Base-by-base conservation (phyloP, 192 early-diverging fungal species). In the Coemansia sp. region DNA sequence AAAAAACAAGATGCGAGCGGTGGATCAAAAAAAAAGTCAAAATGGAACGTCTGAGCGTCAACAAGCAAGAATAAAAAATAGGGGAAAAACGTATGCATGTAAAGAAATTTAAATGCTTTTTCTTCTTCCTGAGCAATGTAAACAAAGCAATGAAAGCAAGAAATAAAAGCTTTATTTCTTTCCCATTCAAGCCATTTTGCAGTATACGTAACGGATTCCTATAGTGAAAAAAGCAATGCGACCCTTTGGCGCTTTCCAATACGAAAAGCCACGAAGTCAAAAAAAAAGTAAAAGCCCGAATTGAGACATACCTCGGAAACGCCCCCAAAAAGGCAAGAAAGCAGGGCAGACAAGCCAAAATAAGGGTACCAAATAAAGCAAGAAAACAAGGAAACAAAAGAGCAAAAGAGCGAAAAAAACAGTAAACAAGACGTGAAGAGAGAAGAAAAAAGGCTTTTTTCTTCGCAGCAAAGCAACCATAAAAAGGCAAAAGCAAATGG, bases 11-110 rank as follows among this genome's bases (percentile, higher is more conserved):
- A 36, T 54, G 23, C 34, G 18, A 18, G 34, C 51, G 25, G 34
- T 35, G 34, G 34, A 35, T 35, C 54, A 56, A 46, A 46, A 16
- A 16, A 63, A 45, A 16, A 62, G 3, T 45, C 14, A 42, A 55
- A 42, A 42, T 19, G 39, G 8, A 32, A 32, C 30, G 39, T 42
- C 39, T 42, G 49, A 20, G 29, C 60, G 20, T 29, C 14, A 19
- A 25, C 53, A 63, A 39, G 20, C 24, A n/a, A 48, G 11, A 27
- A 28, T 8, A 49, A 48, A 47, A 46, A 49, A 60, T 28, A 6
- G 8, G 9, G n/a, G 22, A 50, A 51, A 62, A 18, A 42, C 3
- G 39, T 10, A 10, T 16, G n/a, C n/a, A n/a, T n/a, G n/a, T n/a
- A n/a, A n/a, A n/a, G n/a, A n/a, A n/a, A 42, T 42, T 10, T 42